Base-by-base conservation (phyloP, 2,329 filamentous ascomycete genomes). In the Macrophomina pseudophaseolina region DNA sequence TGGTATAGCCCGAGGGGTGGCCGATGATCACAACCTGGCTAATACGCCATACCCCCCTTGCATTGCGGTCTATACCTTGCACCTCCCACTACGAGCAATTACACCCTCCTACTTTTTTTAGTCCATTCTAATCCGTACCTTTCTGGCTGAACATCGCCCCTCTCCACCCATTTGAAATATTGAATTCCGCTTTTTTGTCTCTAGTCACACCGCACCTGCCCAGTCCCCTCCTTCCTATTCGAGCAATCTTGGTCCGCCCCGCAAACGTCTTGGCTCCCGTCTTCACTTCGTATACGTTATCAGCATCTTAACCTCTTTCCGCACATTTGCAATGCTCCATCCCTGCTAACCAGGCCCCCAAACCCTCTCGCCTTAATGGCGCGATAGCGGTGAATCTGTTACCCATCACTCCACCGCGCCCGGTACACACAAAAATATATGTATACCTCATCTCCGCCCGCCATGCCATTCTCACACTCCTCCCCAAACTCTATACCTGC, bases 171-270 rank as follows among this genome's bases (percentile, higher is more conserved):
- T 4, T 8, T 4, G 8, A 9, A 12, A 11, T 3, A 11, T 40
- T 5, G 23, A 8, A 2, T n/a, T 14, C 40, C 54, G 38, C 38
- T 14, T 32, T 32, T n/a, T 7, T 28, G 5, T 7, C 3, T 14
- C 4, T 30, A 11, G 28, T 46, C 54, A 59, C 40, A 35, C 38
- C 40, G 23, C 12, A 16, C 2, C 12, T 16, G 12, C 46, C 4
- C 23, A 23, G 2, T 59, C 32, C 1, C 23, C n/a, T 38, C 54
- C 54, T 59, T 59, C 54, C 54, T 59, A 23, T 46, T 59, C 14
- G 16, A 46, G 54, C 14, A 59, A n/a, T 59, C 54, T 59, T 59
- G 54, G 54, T 59, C 54, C 54, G 54, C 54, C 40, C 54, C 38
- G 54, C 40, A 44, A 44, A 44, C 44, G 44, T 35, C 54, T 59